phyloP scores from a whole-genome alignment of 1,284 basidiomycete species.

The Ceratobasidium sp. region DNA sequence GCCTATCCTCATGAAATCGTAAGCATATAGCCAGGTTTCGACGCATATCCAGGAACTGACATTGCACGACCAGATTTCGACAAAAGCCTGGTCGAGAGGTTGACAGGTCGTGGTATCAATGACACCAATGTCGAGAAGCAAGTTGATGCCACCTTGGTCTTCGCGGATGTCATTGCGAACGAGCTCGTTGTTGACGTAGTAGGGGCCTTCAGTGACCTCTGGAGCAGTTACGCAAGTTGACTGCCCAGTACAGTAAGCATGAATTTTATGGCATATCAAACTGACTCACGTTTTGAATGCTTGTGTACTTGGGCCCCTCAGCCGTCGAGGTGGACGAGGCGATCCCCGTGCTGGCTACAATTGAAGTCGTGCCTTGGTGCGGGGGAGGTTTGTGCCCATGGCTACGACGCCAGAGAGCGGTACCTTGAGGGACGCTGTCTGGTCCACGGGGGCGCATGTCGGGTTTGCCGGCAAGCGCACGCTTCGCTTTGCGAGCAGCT shows the following conservation, averaged over 20 bases:
- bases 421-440: conserved; percentile 16
- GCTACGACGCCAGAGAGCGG: conserved; percentile 4
- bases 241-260: conserved; percentile 1
- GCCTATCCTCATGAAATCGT: conserved; percentile 15
- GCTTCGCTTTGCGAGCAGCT: conserved; percentile 16
- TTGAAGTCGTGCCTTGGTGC: neutral
- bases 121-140: conserved; percentile 69
- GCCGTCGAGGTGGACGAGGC: neutral
- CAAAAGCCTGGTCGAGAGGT: conserved; percentile 68
- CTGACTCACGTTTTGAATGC: conserved; percentile 17
- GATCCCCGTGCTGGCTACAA: neutral
- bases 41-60: conserved; percentile 39
- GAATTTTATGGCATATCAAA: neutral
- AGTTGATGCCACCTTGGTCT: conserved; percentile 57
- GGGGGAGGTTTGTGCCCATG: neutral
- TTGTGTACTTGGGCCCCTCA: conserved; percentile 10
- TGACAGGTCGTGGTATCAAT: conserved; percentile 76
- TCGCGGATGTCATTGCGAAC: conserved; percentile 60
- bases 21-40: neutral
- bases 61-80: conserved; percentile 68
- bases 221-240: conserved; percentile 46
- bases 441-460: conserved; percentile 12
- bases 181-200: conserved; percentile 56
- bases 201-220: conserved; percentile 54
- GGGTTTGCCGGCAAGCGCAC: conserved; percentile 9